Conservation (phyloP, 257 asterid genomes). For the Solanum chilense region DNA sequence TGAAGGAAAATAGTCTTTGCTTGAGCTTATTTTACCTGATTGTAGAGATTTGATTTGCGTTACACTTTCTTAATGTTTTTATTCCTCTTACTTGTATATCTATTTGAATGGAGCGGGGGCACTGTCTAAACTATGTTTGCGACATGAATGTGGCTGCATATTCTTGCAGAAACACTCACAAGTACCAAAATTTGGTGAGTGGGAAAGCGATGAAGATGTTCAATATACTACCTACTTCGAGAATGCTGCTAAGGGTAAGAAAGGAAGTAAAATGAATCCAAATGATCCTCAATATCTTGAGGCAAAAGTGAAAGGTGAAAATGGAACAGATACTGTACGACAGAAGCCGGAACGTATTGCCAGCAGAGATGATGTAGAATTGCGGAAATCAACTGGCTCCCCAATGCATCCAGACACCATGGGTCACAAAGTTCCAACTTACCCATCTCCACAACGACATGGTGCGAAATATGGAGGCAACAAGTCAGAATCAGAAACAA, state of each 20-base stretch:
- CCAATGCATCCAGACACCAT: constrained; percentile 21
- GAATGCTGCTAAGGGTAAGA: constrained; percentile 48
- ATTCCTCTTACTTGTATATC: not conserved
- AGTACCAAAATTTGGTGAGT: constrained; percentile 66
- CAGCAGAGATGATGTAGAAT: constrained; percentile 33
- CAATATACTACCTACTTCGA: constrained; percentile 60
- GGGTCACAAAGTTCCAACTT: constrained; percentile 17
- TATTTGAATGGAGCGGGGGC: not conserved
- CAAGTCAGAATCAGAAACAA: constrained; percentile 26
- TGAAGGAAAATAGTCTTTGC: not conserved
- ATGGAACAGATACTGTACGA: constrained; percentile 18
- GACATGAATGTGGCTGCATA: constrained; percentile 2
- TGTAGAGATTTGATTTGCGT: not conserved
- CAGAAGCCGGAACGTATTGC: constrained; percentile 19
- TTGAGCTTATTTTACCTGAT: not conserved
- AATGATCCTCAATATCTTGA: constrained; percentile 30
- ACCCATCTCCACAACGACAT: constrained; percentile 18
- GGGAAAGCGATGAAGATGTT: constrained; percentile 62
- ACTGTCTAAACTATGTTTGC: not conserved
- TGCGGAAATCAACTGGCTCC: constrained; percentile 23
- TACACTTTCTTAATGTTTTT: not conserved
- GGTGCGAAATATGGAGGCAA: constrained; percentile 18
- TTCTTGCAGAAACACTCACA: constrained; percentile 35
- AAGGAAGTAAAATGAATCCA: constrained; percentile 31
- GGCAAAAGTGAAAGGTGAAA: constrained; percentile 20